Evolutionary conservation across 768 basidiomycete species (phyloP).

Genomic region (Leccinum broughii): DNA sequence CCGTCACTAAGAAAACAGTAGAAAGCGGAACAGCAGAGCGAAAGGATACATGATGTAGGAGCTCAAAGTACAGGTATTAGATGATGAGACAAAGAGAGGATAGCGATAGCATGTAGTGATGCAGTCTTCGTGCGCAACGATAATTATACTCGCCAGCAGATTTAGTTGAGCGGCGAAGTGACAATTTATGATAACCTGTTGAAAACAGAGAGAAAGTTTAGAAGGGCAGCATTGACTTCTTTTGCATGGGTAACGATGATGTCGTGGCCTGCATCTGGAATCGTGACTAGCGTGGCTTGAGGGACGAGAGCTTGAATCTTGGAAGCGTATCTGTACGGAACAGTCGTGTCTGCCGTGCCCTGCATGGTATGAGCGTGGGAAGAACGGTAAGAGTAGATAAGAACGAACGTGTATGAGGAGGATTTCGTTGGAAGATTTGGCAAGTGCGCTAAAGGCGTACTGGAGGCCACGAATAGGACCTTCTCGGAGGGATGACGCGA

Average conservation of each 20-base stretch:
- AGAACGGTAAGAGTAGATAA: not conserved
- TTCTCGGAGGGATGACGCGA: slow-evolving; percentile 74
- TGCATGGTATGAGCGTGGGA: slow-evolving; percentile 9
- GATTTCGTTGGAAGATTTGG: slow-evolving; percentile 48
- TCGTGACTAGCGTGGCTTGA: slow-evolving; percentile 31
- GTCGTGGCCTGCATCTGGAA: slow-evolving; percentile 31
- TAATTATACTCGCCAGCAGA: not conserved
- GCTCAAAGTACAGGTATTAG: not conserved
- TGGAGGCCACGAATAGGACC: slow-evolving; percentile 69
- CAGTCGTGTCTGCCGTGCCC: slow-evolving; percentile 36
- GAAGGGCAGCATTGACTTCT: slow-evolving; percentile 31
- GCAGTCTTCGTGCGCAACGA: not conserved
- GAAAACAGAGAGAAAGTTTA: slow-evolving; percentile 26
- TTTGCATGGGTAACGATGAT: slow-evolving; percentile 34
- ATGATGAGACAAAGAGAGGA: not conserved
- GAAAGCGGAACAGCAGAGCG: slow-evolving; percentile 6
- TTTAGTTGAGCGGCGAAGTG: no score
- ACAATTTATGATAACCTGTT: not conserved
- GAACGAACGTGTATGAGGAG: slow-evolving; percentile 63
- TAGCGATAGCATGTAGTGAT: not conserved
- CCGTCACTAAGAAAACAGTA: not conserved
- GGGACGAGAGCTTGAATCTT: slow-evolving; percentile 34
- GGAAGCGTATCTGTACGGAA: slow-evolving; percentile 34
- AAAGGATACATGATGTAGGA: slow-evolving; percentile 7
- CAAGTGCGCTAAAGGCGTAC: slow-evolving; percentile 51